Base-by-base conservation (phyloP, 768 basidiomycete genomes). In the Termitomyces sp. region DNA sequence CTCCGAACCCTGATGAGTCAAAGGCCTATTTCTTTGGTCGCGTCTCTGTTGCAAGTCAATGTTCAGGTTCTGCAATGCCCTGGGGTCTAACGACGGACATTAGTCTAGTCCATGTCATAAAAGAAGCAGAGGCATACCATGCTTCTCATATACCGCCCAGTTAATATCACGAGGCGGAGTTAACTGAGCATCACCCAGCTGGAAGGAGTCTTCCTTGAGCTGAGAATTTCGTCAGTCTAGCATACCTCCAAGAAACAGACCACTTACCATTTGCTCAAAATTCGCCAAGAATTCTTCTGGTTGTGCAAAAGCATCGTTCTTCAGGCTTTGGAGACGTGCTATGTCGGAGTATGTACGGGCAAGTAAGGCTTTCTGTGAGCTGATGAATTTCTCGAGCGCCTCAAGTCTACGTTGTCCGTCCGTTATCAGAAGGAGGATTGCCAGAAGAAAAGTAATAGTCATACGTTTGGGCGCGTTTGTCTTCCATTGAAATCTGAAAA, bases 311-410 rank as follows among this genome's bases (percentile, higher is more conserved):
- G 78, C 75, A 45, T 81, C 71, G 16, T 66, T 71, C 62, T 76
- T 81, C 36, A 88, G 75, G 44, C 69, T 69, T 51, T 77, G 77
- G 22, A 92, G 78, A 22, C 78, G 74, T 55, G 80, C 81, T 69
- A 92, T 82, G 74, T 91, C 89, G 65, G 79, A 73, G 63, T 84
- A 81, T 33, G 88, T 87, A 36, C 81, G 81, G 53, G 79, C 78
- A 44, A 92, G 82, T 38, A 90, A 66, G 20, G 76, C 69, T 70
- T 74, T 82, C 73, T 92, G 90, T 45, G 81, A 75, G 58, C 81
- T 77, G 63, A 92, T 81, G 73, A 86, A 92, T 52, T 75, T 75
- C 67, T 84, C 81, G 66, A 92, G 87, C 77, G 87, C 87, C 72
- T 88, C 80, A 66, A 85, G 72, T 67, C 86, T 88, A 59, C n/a